Percentiles rank a stretch among this genome's conserved stretches.
These are phyloP conservation scores for Avicennia marina DNA, from an alignment of 257 asterid genomes.

Conservation along the genomic window DNA sequence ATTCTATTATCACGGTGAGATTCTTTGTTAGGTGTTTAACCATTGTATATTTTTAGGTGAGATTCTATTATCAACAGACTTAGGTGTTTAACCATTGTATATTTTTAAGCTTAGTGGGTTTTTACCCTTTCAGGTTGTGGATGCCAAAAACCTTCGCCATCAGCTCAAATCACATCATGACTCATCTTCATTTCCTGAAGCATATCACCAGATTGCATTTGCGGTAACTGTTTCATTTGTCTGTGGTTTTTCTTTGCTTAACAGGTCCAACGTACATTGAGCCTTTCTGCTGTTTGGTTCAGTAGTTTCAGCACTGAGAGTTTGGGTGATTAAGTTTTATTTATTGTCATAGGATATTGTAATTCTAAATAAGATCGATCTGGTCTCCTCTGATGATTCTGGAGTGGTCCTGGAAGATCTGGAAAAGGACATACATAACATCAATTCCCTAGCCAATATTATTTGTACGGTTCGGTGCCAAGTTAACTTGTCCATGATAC, in stretches of 20 bases:
- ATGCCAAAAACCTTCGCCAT: constrained; percentile 88
- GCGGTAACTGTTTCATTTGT: constrained; percentile 47
- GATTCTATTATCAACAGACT: not conserved
- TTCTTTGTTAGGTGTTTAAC: constrained; percentile 20
- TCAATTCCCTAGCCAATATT: constrained; percentile 77
- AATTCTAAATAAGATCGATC: constrained; percentile 92
- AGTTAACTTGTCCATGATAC: constrained; percentile 71
- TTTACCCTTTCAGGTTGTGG: constrained; percentile 67
- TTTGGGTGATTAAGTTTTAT: constrained; percentile 8
- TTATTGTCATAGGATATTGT: constrained; percentile 68
- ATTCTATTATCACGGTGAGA: constrained; percentile 88
- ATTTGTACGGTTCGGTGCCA: constrained; percentile 76
- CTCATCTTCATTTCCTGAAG: constrained; percentile 90
- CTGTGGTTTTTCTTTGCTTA: constrained; percentile 1
- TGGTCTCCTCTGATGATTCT: constrained; percentile 50
- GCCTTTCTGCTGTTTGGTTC: constrained; percentile 5
- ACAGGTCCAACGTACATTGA: not conserved
- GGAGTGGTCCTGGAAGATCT: constrained; percentile 52
- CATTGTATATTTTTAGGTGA: not conserved
- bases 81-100: not conserved
- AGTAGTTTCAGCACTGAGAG: constrained; percentile 2
- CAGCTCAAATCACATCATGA: constrained; percentile 74
- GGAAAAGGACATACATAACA: constrained; percentile 68
- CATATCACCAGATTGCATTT: constrained; percentile 86
- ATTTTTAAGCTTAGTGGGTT: constrained; percentile 3